Evolutionary conservation across 495 filamentous ascomycete genomes (phyloP).

Genomic region (Lasiosphaeria miniovina): DNA sequence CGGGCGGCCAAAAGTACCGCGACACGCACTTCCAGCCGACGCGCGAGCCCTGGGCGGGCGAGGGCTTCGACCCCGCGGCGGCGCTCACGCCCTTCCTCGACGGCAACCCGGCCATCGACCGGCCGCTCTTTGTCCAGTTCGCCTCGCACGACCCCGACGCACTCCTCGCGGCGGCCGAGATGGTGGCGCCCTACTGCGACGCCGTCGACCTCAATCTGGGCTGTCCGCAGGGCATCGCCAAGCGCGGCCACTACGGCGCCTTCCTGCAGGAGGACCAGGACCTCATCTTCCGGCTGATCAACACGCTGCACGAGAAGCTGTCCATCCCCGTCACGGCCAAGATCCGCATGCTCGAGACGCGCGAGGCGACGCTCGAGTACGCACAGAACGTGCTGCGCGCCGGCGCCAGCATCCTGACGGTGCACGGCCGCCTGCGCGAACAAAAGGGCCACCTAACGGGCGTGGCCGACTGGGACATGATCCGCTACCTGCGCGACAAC

Average conservation of each 20-base stretch:
- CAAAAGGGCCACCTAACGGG: constrained; percentile 97
- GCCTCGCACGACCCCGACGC: constrained; percentile 84
- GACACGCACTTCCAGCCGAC: constrained; percentile 72
- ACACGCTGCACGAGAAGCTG: constrained; percentile 67
- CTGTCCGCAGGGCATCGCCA: constrained; percentile 96
- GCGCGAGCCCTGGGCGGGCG: constrained; percentile 17
- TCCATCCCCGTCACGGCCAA: constrained; percentile 88
- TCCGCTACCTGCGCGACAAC: constrained; percentile 78
- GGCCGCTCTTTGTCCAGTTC: constrained; percentile 94
- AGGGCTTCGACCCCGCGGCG: constrained; percentile 4
- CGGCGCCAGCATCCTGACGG: constrained; percentile 87
- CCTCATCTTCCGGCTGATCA: constrained; percentile 75
- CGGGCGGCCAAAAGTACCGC: constrained; percentile 70
- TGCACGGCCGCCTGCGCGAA: constrained; percentile 84
- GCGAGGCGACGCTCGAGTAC: constrained; percentile 83
- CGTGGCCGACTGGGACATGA: constrained; percentile 82
- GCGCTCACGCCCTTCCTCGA: constrained; percentile 60
- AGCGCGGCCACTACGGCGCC: constrained; percentile 84
- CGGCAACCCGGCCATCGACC: constrained; percentile 76
- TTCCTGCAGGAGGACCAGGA: constrained; percentile 93
- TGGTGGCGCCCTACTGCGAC: constrained; percentile 81
- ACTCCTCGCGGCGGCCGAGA: constrained; percentile 69
- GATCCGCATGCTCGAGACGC: constrained; percentile 84
- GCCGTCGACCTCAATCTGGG: constrained; percentile 95
- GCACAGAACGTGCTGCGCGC: constrained; percentile 83